A percentile compares a stretch with the other conserved stretches of the same genome.
Conservation (phyloP, 305 asterid genomes). For the Fraxinus greggii region DNA sequence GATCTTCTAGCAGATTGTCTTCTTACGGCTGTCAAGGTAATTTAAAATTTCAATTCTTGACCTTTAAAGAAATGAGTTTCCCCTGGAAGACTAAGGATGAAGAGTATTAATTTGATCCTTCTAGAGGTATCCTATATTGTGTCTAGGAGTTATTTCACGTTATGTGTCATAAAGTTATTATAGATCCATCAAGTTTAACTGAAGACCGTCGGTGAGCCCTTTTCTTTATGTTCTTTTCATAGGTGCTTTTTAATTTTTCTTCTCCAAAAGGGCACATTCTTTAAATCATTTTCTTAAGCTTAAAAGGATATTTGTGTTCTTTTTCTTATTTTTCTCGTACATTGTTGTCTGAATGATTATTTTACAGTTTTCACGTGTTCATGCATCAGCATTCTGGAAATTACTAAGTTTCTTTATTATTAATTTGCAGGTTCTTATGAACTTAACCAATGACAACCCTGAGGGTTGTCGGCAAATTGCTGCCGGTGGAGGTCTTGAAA, state of each 20-base stretch:
- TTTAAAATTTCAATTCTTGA: slow-evolving; percentile 19
- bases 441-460: slow-evolving; percentile 83
- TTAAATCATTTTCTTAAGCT: not conserved
- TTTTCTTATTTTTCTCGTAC: not conserved
- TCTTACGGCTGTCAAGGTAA: slow-evolving; percentile 86
- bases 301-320: not conserved
- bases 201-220: not conserved
- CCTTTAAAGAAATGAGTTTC: slow-evolving; percentile 6
- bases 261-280: not conserved
- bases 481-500: slow-evolving; percentile 74
- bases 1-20: slow-evolving; percentile 80
- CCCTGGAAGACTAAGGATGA: not conserved
- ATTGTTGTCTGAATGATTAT: not conserved
- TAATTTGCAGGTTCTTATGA: slow-evolving; percentile 82
- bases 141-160: not conserved
- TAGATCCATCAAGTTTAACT: not conserved
- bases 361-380: not conserved
- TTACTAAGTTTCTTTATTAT: slow-evolving; percentile 16
- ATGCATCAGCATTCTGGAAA: slow-evolving; percentile 13
- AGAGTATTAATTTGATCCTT: not conserved
- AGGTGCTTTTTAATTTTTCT: not conserved
- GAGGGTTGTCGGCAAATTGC: slow-evolving; percentile 94
- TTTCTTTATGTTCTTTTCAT: not conserved
- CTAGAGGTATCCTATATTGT: not conserved
- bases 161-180: not conserved